Percentiles rank a stretch among this genome's conserved stretches.
phyloP scores from a whole-genome alignment of 331 rosid genomes.

The Malus hybrid region DNA sequence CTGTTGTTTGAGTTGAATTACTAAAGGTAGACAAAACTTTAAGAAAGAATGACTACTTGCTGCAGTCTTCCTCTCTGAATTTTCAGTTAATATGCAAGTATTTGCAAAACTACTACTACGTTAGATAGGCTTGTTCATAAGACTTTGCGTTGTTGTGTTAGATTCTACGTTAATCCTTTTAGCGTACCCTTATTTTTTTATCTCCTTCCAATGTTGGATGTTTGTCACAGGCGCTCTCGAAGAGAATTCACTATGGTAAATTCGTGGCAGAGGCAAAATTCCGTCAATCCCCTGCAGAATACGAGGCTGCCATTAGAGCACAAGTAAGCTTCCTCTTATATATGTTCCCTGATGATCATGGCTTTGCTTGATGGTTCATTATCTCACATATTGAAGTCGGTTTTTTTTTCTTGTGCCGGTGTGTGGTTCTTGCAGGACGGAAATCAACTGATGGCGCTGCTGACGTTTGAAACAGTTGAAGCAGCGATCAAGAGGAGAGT shows the following conservation, averaged over 20 bases:
- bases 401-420: not conserved
- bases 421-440: constrained; percentile 27
- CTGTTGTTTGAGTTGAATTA: not conserved
- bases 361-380: not conserved
- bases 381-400: not conserved
- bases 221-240: constrained; percentile 41
- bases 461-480: constrained; percentile 43
- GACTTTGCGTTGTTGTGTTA: not conserved
- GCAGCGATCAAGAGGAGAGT: constrained; percentile 35
- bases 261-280: constrained; percentile 61
- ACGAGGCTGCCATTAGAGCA: constrained; percentile 33
- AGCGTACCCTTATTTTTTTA: not conserved
- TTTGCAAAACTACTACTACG: not conserved
- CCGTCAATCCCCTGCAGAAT: constrained; percentile 21
- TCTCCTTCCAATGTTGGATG: not conserved
- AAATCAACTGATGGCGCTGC: constrained; percentile 23
- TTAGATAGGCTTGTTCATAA: not conserved
- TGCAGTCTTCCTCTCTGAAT: not conserved
- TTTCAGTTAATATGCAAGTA: not conserved
- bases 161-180: not conserved
- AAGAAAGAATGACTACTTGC: not conserved
- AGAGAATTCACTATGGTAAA: constrained; percentile 58
- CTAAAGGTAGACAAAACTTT: not conserved
- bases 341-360: not conserved
- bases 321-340: constrained; percentile 20